Base-by-base conservation (phyloP, 306 rosid species). In the Lathyrus tuberosus region DNA sequence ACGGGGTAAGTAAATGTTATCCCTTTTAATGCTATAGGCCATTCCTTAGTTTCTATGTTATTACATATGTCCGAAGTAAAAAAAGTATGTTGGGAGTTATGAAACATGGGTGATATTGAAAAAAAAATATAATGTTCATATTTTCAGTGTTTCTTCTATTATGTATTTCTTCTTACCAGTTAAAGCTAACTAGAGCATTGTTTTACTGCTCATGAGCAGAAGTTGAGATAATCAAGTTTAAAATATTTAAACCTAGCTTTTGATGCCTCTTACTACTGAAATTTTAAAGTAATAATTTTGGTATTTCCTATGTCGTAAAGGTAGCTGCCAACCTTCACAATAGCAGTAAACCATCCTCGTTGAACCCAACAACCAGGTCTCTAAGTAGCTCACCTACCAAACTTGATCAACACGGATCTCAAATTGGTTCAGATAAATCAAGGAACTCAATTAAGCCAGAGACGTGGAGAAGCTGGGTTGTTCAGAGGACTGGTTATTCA, bases 401-500 rank as follows among this genome's bases (percentile, higher is more conserved):
- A 72, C 74, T 42, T 80, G 76, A 57, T 79, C 85, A 71, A 35
- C 52, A 72, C 41, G 49, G 40, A 52, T 80, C 84, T 70, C 63
- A 76, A 44, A 65, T 79, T 37, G 79, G 75, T 15, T 10, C 33
- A 67, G 82, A 85, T 35, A 80, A 68, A 73, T 71, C 46, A 14
- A 70, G 40, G 70, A 69, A 78, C 73, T 79, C 86, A 5, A 75
- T 49, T 49, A 41, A 77, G 70, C 84, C 83, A 43, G 89, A 87
- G 74, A 78, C 12, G 31, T 86, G 87, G 96, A 83, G 82, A 82
- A 83, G 82, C 62, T 95, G 97, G 99, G 74, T 77, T 71, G 69
- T 62, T 75, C 84, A 83, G 78, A 80, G 89, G 75, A 88, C 73
- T 76, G 96, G 87, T 18, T 74, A 41, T 70, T 75, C 84, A 30